Evolutionary conservation across 768 basidiomycete genomes (phyloP).

Genomic region (Hypholoma sublateritium): DNA sequence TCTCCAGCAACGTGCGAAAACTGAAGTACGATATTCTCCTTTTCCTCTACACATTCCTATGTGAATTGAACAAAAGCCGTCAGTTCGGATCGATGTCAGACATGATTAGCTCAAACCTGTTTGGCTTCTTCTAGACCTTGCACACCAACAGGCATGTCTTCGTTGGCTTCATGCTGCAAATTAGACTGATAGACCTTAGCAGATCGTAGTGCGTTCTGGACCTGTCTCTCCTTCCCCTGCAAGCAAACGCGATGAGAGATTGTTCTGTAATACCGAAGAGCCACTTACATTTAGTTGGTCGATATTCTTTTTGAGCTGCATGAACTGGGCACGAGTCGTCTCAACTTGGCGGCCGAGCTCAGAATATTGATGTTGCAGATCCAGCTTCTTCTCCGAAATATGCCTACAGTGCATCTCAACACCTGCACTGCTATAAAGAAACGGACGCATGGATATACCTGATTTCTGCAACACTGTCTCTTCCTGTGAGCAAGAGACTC

Average conservation of each 20-base stretch:
- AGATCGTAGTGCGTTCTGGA: slow-evolving; percentile 22
- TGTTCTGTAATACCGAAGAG: neutral
- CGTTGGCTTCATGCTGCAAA: slow-evolving; percentile 62
- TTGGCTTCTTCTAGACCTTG: slow-evolving; percentile 54
- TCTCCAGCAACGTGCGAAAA: slow-evolving; percentile 43
- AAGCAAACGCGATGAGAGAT: neutral
- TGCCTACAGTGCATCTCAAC: slow-evolving; percentile 33
- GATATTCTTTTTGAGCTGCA: slow-evolving; percentile 22
- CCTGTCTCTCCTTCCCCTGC: slow-evolving; percentile 28
- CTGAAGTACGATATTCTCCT: slow-evolving; percentile 45
- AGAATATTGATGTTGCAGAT: slow-evolving; percentile 37
- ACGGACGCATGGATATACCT: slow-evolving; percentile 44
- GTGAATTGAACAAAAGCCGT: neutral
- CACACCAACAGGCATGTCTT: slow-evolving; percentile 68
- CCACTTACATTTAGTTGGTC: slow-evolving; percentile 34
- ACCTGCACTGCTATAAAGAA: neutral
- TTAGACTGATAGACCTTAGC: slow-evolving; percentile 36
- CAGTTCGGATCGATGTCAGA: neutral
- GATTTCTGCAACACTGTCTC: slow-evolving; percentile 48
- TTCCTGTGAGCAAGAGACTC: slow-evolving; percentile 53
- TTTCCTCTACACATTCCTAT: slow-evolving; percentile 59
- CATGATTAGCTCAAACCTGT: slow-evolving; percentile 35
- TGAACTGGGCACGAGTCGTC: slow-evolving; percentile 27
- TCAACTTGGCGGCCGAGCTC: slow-evolving; percentile 24
- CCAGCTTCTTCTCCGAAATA: slow-evolving; percentile 38